Base-by-base conservation (phyloP, 2,329 filamentous ascomycete genomes). In the Pseudogymnoascus sp. region DNA sequence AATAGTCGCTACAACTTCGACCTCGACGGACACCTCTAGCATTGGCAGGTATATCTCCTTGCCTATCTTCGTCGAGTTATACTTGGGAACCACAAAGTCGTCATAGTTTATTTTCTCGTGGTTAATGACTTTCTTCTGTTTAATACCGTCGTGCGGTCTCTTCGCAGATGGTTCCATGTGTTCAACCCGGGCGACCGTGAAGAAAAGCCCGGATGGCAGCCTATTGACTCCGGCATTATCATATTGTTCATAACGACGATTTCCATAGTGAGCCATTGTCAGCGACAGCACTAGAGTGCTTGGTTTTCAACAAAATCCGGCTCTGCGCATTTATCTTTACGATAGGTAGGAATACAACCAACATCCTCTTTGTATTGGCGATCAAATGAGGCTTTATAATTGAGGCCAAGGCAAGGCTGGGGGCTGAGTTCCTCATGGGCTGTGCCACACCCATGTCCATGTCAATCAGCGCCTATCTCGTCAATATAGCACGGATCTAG, bases 1-100 rank as follows among this genome's bases (percentile, higher is more conserved):
- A 63, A 63, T n/a, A 2, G 62, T 60, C 14, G 16, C 45, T 29
- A 63, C 29, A 60, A 39, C 45, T 21, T 51, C 45, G 45, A 51
- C 45, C 45, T 51, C 45, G 8, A 51, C n/a, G 4, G 45, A 29
- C 23, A 51, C 62, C 31, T 63, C 45, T 29, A 63, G 34, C 21
- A 63, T 34, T 23, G 62, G 62, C 10, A 63, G 45, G 31, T 63
- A 63, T 5, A 60, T 40, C 31, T 63, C 62, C 23, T 40, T 60
- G n/a, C 31, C 62, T 40, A 18, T 26, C 47, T 59, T 63, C 12
- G 23, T 63, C n/a, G 54, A 29, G 16, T 57, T 36, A 45, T 60
- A n/a, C 23, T n/a, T 29, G 10, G 45, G 45, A n/a, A 51, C 23
- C 23, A 51, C 45, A 51, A 29, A 51, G 23, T 51, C 45, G 1